These are phyloP conservation scores for Penicillium digitatum DNA, from an alignment of 2,329 filamentous ascomycete genomes.

Conservation along the genomic window DNA sequence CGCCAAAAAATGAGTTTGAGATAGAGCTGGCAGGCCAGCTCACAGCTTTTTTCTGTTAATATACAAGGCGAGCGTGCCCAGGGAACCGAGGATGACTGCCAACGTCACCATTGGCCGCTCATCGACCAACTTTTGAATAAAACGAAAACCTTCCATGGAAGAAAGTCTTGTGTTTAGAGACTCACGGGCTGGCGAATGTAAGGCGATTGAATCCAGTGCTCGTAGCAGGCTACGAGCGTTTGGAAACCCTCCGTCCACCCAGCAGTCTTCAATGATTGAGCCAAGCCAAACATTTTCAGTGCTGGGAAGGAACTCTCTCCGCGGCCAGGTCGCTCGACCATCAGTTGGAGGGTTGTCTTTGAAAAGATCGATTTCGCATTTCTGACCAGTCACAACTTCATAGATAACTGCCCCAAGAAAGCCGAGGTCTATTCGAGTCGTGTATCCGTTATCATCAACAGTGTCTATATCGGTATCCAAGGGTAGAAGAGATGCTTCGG, in stretches of 20 bases:
- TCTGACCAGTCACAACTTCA: constrained; percentile 23
- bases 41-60: background rate
- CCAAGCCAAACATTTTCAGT: constrained; percentile 27
- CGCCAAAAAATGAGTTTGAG: background rate
- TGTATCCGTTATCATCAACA: constrained; percentile 27
- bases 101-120: background rate
- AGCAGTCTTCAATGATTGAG: constrained; percentile 28
- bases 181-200: background rate
- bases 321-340: constrained; percentile 18
- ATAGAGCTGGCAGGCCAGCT: background rate
- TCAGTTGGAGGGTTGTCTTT: constrained; percentile 12
- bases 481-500: constrained; percentile 24
- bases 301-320: constrained; percentile 20
- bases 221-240: constrained; percentile 2
- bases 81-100: background rate
- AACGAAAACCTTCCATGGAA: background rate
- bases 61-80: background rate
- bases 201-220: background rate
- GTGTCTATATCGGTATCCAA: constrained; percentile 25
- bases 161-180: background rate
- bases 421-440: constrained; percentile 29
- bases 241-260: constrained; percentile 14
- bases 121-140: background rate
- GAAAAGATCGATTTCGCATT: constrained; percentile 26
- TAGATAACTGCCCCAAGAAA: constrained; percentile 30